These are phyloP conservation scores for Penstemon davidsonii DNA, from an alignment of 257 asterid genomes.

Conservation along the genomic window DNA sequence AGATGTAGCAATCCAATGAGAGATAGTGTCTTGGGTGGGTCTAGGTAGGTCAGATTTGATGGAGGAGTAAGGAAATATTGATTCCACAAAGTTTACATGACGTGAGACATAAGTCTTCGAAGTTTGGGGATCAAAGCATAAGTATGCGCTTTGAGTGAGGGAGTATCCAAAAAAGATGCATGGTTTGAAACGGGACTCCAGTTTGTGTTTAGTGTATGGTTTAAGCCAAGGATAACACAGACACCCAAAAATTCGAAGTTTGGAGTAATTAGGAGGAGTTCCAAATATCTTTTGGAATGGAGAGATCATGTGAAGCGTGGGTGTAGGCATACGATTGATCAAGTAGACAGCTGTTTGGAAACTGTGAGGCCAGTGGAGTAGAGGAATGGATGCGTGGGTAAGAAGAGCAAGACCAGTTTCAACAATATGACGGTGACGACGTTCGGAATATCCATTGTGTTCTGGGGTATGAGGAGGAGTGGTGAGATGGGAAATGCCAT, in stretches of 20 bases:
- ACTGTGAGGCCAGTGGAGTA: background rate
- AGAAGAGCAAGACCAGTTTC: conserved; percentile 9
- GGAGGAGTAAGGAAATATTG: background rate
- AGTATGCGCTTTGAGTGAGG: background rate
- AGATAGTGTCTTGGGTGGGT: too few species aligned
- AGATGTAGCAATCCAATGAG: background rate
- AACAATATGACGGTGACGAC: background rate
- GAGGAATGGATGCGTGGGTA: background rate
- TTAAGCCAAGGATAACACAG: background rate
- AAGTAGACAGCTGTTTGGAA: conserved; percentile 4
- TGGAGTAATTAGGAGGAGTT: background rate
- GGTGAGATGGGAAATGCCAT: conserved; percentile 16
- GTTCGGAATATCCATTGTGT: conserved; percentile 11
- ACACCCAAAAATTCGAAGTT: too few species aligned
- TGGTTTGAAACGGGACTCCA: background rate
- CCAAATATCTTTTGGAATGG: background rate
- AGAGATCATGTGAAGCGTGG: background rate
- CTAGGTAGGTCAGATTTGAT: too few species aligned
- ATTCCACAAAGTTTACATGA: background rate
- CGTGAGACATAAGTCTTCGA: background rate
- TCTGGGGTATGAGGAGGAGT: conserved; percentile 9
- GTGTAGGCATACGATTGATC: background rate
- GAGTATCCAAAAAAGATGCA: background rate
- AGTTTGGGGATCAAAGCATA: background rate
- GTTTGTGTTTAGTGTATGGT: background rate